A percentile compares a stretch with the other conserved stretches of the same genome.
Evolutionary conservation across 2,329 filamentous ascomycete genomes (phyloP).

Genomic region (Hymenoscyphus infarciens): DNA sequence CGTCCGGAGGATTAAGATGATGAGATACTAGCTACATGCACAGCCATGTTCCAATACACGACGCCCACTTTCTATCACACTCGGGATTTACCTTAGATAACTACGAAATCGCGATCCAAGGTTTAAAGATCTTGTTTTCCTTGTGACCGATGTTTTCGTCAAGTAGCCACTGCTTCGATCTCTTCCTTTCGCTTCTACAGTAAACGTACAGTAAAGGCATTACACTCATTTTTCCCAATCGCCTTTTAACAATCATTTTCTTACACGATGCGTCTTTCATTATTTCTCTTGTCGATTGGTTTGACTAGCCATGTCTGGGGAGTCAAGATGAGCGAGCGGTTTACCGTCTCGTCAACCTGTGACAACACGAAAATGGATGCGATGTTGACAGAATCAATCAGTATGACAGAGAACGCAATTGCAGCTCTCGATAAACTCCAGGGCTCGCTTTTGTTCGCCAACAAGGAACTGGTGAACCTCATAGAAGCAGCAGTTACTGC

Average conservation of each 20-base stretch:
- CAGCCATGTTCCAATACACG: too few species aligned
- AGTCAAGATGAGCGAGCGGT: neutral
- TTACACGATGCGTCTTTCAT: neutral
- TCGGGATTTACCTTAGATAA: too few species aligned
- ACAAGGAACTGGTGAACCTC: neutral
- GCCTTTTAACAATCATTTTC: neutral
- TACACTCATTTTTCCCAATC: neutral
- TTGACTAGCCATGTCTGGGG: neutral
- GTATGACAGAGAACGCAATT: neutral
- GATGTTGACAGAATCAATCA: neutral
- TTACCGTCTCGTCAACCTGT: neutral
- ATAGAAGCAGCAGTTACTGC: neutral
- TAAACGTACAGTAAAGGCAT: neutral
- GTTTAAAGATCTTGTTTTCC: neutral
- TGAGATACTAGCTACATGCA: too few species aligned
- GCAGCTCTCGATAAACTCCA: neutral
- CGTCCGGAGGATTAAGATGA: too few species aligned
- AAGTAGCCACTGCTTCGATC: neutral
- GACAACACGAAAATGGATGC: neutral
- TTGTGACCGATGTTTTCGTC: neutral
- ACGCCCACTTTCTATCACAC: too few species aligned
- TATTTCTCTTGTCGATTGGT: neutral
- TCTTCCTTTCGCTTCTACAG: neutral
- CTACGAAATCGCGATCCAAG: neutral
- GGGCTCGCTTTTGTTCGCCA: neutral